Evolutionary conservation across 2,329 filamentous ascomycete species (phyloP), one percentile per base, ranked within the genome.

Genomic region (Stenocarpella maydis): DNA sequence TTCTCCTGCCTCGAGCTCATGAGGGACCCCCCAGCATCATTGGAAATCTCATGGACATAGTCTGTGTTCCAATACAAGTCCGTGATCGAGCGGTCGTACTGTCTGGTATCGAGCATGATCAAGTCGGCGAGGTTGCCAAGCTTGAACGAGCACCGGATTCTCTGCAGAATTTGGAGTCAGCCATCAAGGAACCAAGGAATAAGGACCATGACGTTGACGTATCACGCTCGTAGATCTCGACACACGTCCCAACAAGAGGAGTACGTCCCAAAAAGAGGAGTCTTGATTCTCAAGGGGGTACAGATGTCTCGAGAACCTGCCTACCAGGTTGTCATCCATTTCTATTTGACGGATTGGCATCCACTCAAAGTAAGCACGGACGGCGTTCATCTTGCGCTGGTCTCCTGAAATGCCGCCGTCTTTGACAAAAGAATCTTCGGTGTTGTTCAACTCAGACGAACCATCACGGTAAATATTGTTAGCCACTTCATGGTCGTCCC

Each of bases 1-100:
- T 88, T 87, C 78, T 94, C 92, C 76, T 94, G 92, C 14, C 86
- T 86, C 1, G 85, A 82, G 3, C 92, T 92, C 91, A 94, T 93
- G 73, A 94, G 80, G 0, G 86, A 87, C 4, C 92, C 87, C 7
- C 88, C 86, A 2, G 90, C 87, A 68, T 94, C 90, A 73, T 93
- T 86, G 21, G 86, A 76, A 71, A 94, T 82, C 74, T 90, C 86
- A 24, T 87, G 75, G 69, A 93, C 81, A 75, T 92, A 92, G 52
- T 87, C 82, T 0, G 84, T 85, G 75, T 92, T 91, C 84, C 86
- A 87, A 72, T 83, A 86, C 0, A 84, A 73, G 24, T 77, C 77
- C 0, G 90, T 91, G 73, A 91, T 90, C 52, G 85, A 87, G 60
- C 91, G 86, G 75, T 92, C 89, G 73, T 92, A 92, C 70, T 91